Base-by-base conservation (phyloP, 2,329 filamentous ascomycete species). In the Microcyclospora pomicola region DNA sequence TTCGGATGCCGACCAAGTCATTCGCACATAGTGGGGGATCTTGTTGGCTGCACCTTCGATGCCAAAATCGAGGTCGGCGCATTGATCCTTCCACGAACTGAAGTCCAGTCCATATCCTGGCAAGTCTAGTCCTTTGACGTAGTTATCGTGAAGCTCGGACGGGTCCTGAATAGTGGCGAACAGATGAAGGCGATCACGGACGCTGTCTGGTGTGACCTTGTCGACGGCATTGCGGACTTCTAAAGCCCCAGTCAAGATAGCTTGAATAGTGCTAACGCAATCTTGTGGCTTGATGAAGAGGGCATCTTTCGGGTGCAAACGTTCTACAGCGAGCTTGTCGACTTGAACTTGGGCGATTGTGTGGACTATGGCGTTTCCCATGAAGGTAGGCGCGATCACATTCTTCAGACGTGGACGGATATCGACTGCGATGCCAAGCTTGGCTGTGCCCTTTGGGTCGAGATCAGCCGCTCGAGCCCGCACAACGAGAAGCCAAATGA, bases 51-150 rank as follows among this genome's bases (percentile, higher is more conserved):
- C 27, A 9, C 40, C 40, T 5, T 36, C 33, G 16, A 42, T 39
- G 15, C 29, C 36, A 15, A 40, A 40, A 15, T 40, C 37, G 33
- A 42, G 13, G 24, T 40, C 41, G 12, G 37, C 37, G 14, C 37
- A 34, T 15, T 42, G 41, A 24, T 42, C 41, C 30, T 38, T 34
- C 41, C 41, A 42, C 12, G 39, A 40, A 27, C 34, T 37, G 34
- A 42, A 40, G 16, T 42, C 41, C 2, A 42, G 34, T 11, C 41
- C 41, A 19, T 30, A 37, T 24, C 35, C 27, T n/a, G 34, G 13
- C 15, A 16, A 34, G 27, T 40, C 37, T 9, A 40, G 16, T n/a
- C 16, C 31, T 12, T 16, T 14, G 12, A 36, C 35, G 27, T 30
- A 31, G 6, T 34, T 34, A 5, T 15, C n/a, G 7, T 27, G 12